phyloP scores from a whole-genome alignment of 768 basidiomycete genomes.

The Rhizopogon vesiculosus region DNA sequence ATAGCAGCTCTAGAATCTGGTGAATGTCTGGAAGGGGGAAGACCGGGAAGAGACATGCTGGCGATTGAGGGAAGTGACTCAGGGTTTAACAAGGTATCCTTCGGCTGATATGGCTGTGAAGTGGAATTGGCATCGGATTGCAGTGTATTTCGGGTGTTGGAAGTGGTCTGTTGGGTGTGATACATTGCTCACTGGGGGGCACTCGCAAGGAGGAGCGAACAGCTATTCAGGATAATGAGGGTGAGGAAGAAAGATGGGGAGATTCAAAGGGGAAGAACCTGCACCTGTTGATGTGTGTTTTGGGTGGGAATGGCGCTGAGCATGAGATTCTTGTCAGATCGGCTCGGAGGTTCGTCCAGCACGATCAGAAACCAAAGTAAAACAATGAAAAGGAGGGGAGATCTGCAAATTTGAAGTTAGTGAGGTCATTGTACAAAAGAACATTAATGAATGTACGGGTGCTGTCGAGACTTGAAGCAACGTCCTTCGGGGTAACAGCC shows the following conservation, averaged over 20 bases:
- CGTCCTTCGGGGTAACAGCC: too few relatives aligned
- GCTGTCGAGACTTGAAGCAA: background rate
- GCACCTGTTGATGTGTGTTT: constrained; percentile 16
- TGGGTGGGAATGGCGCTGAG: constrained; percentile 9
- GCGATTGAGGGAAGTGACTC: constrained; percentile 8
- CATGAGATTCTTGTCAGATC: constrained; percentile 6
- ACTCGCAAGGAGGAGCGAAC: background rate
- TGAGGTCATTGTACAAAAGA: background rate
- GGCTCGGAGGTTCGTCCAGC: constrained; percentile 6
- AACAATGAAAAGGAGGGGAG: background rate
- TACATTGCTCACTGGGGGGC: constrained; percentile 5
- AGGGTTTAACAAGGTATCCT: background rate
- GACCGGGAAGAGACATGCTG: constrained; percentile 17
- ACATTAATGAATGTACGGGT: background rate
- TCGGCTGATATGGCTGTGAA: background rate
- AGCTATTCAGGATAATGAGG: background rate
- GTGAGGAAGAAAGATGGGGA: constrained; percentile 1
- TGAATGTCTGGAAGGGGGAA: constrained; percentile 1
- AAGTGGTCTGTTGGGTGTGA: constrained; percentile 8
- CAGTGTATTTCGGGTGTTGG: constrained; percentile 5
- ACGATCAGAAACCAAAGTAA: background rate
- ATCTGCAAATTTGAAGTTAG: background rate
- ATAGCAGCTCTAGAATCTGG: constrained; percentile 3
- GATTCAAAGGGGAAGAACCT: constrained; percentile 1
- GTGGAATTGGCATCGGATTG: background rate